Evolutionary conservation across 1,284 basidiomycete species (phyloP).

Genomic region (Leccinum proliferum): DNA sequence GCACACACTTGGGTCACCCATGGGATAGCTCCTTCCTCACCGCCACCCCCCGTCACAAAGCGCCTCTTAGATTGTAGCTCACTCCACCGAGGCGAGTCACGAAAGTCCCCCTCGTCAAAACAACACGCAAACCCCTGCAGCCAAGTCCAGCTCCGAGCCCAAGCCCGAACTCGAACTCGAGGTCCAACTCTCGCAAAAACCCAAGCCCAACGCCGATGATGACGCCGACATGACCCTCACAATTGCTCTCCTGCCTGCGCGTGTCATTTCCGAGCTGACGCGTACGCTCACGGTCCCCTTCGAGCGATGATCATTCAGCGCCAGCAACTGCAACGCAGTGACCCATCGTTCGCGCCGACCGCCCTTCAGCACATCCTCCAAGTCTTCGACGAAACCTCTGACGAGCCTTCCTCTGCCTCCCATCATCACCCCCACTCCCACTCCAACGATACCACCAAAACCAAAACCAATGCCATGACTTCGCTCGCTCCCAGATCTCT

Average conservation of each 20-base stretch:
- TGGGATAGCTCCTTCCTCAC: slow-evolving; percentile 47
- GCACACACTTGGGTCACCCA: slow-evolving; percentile 14
- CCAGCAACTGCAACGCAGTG: no score
- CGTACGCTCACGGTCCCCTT: no score
- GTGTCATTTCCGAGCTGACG: no score
- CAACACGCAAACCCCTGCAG: not conserved
- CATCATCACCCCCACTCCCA: no score
- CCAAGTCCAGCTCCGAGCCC: not conserved
- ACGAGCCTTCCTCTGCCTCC: not conserved
- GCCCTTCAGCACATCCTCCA: not conserved
- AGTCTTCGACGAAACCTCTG: not conserved
- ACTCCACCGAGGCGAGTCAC: slow-evolving; percentile 13
- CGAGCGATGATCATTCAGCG: no score
- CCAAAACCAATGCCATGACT: not conserved
- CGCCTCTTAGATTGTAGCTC: slow-evolving; percentile 41
- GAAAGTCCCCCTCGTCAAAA: slow-evolving; percentile 5
- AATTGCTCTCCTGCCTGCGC: no score
- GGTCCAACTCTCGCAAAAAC: no score
- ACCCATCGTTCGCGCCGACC: no score
- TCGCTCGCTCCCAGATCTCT: no score
- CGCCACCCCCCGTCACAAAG: slow-evolving; percentile 35
- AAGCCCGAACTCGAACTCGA: no score
- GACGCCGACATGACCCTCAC: no score
- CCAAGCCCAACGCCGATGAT: no score
- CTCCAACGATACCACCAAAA: not conserved